A percentile compares a stretch with the other conserved stretches of the same genome.
These are phyloP conservation scores for Poterioochromonas sp. DNA, from an alignment of 352 stramenopile genomes.

Conservation along the genomic window DNA sequence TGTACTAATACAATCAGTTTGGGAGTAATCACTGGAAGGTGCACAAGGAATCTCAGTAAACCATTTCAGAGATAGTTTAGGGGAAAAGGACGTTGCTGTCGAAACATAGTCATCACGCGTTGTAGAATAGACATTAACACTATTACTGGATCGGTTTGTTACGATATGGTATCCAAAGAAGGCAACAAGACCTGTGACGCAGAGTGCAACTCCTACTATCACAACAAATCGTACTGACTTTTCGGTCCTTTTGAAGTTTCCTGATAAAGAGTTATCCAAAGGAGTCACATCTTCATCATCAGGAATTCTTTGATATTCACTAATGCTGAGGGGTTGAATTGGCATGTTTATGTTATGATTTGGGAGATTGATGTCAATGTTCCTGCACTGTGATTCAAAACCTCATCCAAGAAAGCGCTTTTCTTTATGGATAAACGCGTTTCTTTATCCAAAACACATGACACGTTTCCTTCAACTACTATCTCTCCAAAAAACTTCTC, in stretches of 20 bases:
- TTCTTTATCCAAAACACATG: too few species aligned
- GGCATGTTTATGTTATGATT: constrained; percentile 21
- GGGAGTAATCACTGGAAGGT: background rate
- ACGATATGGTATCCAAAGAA: background rate
- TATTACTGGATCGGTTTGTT: too few species aligned
- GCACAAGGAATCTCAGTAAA: background rate
- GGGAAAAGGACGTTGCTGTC: too few species aligned
- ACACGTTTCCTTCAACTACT: too few species aligned
- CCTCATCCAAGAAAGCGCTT: too few species aligned
- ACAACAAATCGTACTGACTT: constrained; percentile 2
- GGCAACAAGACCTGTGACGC: background rate
- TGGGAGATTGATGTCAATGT: background rate
- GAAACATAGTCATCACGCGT: background rate
- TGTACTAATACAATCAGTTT: background rate
- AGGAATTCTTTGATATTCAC: background rate
- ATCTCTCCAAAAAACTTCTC: too few species aligned
- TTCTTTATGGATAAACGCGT: too few species aligned
- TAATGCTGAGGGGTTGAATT: constrained; percentile 16
- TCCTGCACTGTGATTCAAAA: background rate
- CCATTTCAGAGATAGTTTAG: too few species aligned
- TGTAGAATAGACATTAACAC: background rate
- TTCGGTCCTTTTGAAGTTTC: background rate
- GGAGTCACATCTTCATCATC: constrained; percentile 34
- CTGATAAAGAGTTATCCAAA: background rate
- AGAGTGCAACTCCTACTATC: background rate